phyloP scores from a whole-genome alignment of 768 basidiomycete genomes.

The Myochromella boudieri region DNA sequence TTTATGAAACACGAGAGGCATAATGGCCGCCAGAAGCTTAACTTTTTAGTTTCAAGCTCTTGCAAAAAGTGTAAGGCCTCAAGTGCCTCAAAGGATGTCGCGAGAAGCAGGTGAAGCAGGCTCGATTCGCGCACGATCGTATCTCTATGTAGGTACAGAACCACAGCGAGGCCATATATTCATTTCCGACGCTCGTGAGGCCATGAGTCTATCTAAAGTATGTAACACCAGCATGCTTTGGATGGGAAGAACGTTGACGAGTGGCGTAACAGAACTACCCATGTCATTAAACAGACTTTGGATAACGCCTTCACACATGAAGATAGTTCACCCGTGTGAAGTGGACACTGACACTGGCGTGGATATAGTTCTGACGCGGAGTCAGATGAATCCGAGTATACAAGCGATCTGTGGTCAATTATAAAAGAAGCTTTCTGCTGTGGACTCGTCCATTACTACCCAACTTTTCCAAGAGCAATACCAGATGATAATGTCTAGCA shows the following conservation, averaged over 20 bases:
- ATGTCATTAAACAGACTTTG: constrained; percentile 42
- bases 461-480: constrained; percentile 55
- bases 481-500: constrained; percentile 45
- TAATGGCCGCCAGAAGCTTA: too few species aligned
- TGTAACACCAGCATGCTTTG: too few species aligned
- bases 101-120: too few species aligned
- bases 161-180: too few species aligned
- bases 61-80: too few species aligned
- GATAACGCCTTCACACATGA: constrained; percentile 37
- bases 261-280: constrained; percentile 42
- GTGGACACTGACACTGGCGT: constrained; percentile 39
- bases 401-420: constrained; percentile 36
- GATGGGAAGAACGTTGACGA: constrained; percentile 40
- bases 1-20: too few species aligned
- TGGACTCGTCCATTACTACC: constrained; percentile 39
- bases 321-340: constrained; percentile 30
- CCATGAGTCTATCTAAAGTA: too few species aligned
- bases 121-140: too few species aligned
- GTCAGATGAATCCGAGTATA: constrained; percentile 38
- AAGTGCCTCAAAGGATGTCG: too few species aligned
- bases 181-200: too few species aligned
- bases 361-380: constrained; percentile 37
- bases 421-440: constrained; percentile 46
- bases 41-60: too few species aligned
- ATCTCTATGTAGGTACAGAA: too few species aligned